Conservation (phyloP, 2,329 filamentous ascomycete genomes). For the Colletotrichum gigasporum region DNA sequence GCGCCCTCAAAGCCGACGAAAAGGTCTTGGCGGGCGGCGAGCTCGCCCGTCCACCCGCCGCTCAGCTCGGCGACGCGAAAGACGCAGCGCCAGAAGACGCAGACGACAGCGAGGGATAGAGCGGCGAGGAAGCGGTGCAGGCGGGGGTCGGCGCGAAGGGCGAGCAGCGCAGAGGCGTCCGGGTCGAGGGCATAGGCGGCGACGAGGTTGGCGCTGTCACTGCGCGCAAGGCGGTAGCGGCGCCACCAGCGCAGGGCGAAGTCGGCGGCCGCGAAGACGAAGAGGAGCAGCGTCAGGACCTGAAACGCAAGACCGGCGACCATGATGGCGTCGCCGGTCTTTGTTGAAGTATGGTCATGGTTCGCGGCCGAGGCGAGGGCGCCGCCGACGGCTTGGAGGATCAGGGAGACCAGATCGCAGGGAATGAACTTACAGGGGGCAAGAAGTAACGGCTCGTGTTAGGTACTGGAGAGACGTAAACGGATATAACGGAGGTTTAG, state of each 20-base stretch:
- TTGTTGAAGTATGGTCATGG: conserved; percentile 44
- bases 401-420: conserved; percentile 68
- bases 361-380: conserved; percentile 57
- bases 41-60: conserved; percentile 67
- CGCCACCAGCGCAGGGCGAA: conserved; percentile 56
- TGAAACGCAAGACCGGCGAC: conserved; percentile 72
- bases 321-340: conserved; percentile 68
- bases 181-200: conserved; percentile 48
- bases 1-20: conserved; percentile 69
- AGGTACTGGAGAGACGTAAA: too few species aligned
- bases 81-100: conserved; percentile 71
- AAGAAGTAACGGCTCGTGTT: too few species aligned
- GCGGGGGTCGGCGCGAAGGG: conserved; percentile 43
- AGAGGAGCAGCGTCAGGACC: conserved; percentile 64
- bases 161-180: conserved; percentile 42
- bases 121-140: conserved; percentile 67
- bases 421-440: conserved; percentile 73
- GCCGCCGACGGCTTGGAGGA: conserved; percentile 70
- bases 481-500: too few species aligned
- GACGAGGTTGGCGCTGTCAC: conserved; percentile 34
- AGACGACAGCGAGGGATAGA: conserved; percentile 66
- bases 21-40: conserved; percentile 64
- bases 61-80: conserved; percentile 74
- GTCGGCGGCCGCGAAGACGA: conserved; percentile 59
- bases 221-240: conserved; percentile 37